Evolutionary conservation across 495 filamentous ascomycete species (phyloP), one percentile per base, ranked within the genome.

Genomic region (Bombardia bombarda): DNA sequence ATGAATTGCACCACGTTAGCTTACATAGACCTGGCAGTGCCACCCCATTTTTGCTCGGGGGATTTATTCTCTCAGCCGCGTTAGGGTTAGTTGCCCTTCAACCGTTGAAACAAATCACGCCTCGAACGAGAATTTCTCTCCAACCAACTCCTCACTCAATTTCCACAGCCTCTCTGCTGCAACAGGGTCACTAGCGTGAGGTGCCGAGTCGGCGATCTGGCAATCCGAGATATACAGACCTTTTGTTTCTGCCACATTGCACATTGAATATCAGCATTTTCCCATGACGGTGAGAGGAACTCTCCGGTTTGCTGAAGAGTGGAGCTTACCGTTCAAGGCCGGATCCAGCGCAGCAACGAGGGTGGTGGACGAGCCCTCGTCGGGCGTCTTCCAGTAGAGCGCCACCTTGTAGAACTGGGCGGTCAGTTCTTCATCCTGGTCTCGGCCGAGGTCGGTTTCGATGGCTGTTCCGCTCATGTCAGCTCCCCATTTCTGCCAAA

Each of bases 271-370:
- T 53, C 22, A 50, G 46, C 20, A 42, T 40, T 28, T 28, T n/a
- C 25, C 21, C 19, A 7, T 13, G 8, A 9, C 21, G 20, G 19
- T 34, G 5, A 10, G 16, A 28, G n/a, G n/a, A n/a, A n/a, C n/a
- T n/a, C n/a, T n/a, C n/a, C n/a, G n/a, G n/a, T n/a, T n/a, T 12
- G 24, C 14, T 17, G 1, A 8, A 8, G 18, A 17, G 7, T n/a
- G 16, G 7, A 16, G 40, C 55, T 44, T 49, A 73, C 70, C 61
- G 36, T 62, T 65, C 10, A 78, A 36, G 4, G 53, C 58, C 0
- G 75, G 72, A 48, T 82, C 75, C 47, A 80, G 64, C 0, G 77
- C 77, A 1, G 77, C 78, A 14, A 75, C 72, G 0, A 84, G 46
- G 19, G 70, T 72, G 0, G 75, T 82, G 7, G 76, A 71, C n/a